Evolutionary conservation across 495 filamentous ascomycete genomes (phyloP).

Genomic region (Xylaria scruposa): DNA sequence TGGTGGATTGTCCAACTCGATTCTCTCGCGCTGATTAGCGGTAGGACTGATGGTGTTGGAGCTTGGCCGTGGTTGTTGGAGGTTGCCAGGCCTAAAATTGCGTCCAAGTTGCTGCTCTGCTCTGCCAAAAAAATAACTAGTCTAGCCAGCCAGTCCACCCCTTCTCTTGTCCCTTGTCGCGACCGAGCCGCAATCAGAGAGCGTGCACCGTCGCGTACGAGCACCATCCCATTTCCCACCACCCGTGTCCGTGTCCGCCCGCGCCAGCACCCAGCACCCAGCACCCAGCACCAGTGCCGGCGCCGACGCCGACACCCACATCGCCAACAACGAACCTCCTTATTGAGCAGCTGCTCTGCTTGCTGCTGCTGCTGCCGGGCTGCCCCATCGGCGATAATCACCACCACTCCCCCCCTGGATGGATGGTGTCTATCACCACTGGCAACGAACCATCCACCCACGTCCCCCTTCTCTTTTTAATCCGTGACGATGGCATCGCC

Average conservation of each 20-base stretch:
- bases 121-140: background rate
- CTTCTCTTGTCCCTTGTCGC: slow-evolving; percentile 17
- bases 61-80: slow-evolving; percentile 23
- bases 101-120: background rate
- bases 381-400: slow-evolving; percentile 7
- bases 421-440: slow-evolving; percentile 13
- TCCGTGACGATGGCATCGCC: slow-evolving; percentile 49
- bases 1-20: slow-evolving; percentile 9
- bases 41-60: slow-evolving; percentile 16
- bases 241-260: slow-evolving; percentile 18
- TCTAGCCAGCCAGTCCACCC: background rate
- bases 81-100: slow-evolving; percentile 22
- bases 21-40: background rate
- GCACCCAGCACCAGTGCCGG: slow-evolving; percentile 8
- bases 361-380: background rate
- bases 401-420: slow-evolving; percentile 12
- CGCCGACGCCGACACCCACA: slow-evolving; percentile 15
- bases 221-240: slow-evolving; percentile 6
- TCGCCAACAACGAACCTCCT: slow-evolving; percentile 11
- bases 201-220: slow-evolving; percentile 27
- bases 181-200: slow-evolving; percentile 20
- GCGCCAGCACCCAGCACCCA: slow-evolving; percentile 15
- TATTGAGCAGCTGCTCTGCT: background rate
- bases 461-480: slow-evolving; percentile 22
- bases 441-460: slow-evolving; percentile 2